Evolutionary conservation across 768 basidiomycete species (phyloP), one percentile per base, ranked within the genome.

Genomic region (Trametes gibbosa): DNA sequence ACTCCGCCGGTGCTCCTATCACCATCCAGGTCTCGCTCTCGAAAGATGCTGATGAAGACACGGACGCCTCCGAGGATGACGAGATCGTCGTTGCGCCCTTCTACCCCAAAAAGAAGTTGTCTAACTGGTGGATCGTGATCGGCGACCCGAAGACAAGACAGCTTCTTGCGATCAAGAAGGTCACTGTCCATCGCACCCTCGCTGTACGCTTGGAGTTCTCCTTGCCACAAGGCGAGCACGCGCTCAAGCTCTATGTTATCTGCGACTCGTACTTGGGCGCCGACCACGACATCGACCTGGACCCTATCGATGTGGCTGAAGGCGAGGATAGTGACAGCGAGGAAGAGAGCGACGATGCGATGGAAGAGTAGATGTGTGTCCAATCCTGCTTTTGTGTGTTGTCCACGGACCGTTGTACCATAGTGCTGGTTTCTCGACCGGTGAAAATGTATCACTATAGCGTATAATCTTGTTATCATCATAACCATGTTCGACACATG

Each of bases 41-140:
- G 29, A 83, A 89, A 19, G 96, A 98, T 54, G 84, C 81, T 1
- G 75, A 77, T 21, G 77, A 78, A 53, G 78, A 89, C 35, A 90
- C 90, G 17, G 75, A 76, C 17, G 73, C 74, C 47, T 82, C 81
- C 42, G 82, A 80, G 12, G 83, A 84, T 59, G 88, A 92, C 65
- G 90, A 93, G 69, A 77, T 77, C 3, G 95, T 95, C 34, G 82
- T 98, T n/a, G 96, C 97, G 0, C 95, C 97, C 0, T 90, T 87
- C 76, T 98, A 90, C 77, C 96, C 96, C 0, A 78, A 75, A 53
- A 89, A 87, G 74, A 98, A 98, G 79, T 83, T 93, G 73, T 85
- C 90, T 56, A 95, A 94, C 68, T 98, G 95, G 96, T 98, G 95
- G 95, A 81, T 98, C 34, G 95, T 98, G 47, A 81, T 98, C 13